A percentile compares a stretch with the other conserved stretches of the same genome.
These are phyloP conservation scores for Actinomucor elegans DNA, from an alignment of 371 early-diverging fungal species.

Conservation along the genomic window DNA sequence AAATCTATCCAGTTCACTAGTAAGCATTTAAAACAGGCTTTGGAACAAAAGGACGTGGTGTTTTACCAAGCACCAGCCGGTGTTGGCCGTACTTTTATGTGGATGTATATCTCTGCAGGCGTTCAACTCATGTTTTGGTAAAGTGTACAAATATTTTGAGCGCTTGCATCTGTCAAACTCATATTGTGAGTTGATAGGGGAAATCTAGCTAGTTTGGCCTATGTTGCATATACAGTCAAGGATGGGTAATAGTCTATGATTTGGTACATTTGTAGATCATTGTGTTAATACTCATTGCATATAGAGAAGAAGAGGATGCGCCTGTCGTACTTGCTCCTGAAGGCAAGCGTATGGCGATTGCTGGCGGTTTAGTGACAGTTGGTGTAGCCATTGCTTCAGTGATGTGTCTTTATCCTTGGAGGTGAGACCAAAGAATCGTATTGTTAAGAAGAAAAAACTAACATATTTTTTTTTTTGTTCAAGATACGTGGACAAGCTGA, in stretches of 20 bases:
- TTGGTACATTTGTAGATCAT: background rate
- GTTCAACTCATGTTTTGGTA: conserved; percentile 55
- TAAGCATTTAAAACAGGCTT: conserved; percentile 34
- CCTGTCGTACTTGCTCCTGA: conserved; percentile 43
- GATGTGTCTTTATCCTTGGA: conserved; percentile 57
- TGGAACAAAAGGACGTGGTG: conserved; percentile 40
- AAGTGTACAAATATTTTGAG: background rate
- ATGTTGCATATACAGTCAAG: conserved; percentile 40
- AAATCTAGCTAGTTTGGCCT: conserved; percentile 49
- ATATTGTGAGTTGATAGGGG: conserved; percentile 28
- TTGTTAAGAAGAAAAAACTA: too few species aligned
- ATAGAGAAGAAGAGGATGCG: conserved; percentile 38
- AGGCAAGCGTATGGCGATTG: conserved; percentile 39
- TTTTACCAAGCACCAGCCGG: conserved; percentile 46
- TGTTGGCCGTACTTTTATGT: conserved; percentile 37
- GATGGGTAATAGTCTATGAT: conserved; percentile 29
- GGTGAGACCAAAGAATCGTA: too few species aligned
- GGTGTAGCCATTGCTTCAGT: conserved; percentile 45
- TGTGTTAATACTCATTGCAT: too few species aligned
- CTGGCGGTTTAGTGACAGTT: conserved; percentile 37
- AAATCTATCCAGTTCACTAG: conserved; percentile 24
- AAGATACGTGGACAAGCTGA: conserved; percentile 45
- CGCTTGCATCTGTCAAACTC: conserved; percentile 1
- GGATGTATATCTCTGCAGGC: conserved; percentile 51
- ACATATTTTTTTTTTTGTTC: background rate